Evolutionary conservation across 306 rosid species (phyloP).

Genomic region (Albizia julibrissin): DNA sequence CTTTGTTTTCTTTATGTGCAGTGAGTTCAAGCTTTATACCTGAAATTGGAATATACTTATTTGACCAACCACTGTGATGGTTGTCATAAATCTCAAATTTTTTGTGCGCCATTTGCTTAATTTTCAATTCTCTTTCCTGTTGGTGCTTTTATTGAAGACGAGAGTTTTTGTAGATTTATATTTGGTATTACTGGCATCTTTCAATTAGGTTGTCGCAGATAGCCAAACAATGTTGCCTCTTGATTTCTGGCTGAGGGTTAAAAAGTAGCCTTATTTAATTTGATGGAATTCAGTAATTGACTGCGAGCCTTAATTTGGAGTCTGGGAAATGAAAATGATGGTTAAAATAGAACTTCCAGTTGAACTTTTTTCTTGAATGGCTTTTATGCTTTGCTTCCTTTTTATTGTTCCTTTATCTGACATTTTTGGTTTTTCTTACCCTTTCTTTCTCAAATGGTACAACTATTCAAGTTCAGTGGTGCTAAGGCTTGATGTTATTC

Average conservation of each 20-base stretch:
- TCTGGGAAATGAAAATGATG: background rate
- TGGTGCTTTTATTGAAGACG: background rate
- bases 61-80: background rate
- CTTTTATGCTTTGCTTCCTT: background rate
- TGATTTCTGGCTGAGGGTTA: background rate
- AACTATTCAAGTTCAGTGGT: background rate
- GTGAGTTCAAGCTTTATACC: background rate
- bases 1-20: background rate
- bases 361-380: background rate
- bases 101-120: background rate
- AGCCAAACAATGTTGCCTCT: background rate
- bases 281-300: background rate
- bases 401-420: background rate
- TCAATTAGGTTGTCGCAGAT: background rate
- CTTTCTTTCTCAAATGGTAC: background rate
- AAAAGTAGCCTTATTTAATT: too few species aligned
- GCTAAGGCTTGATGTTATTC: slow-evolving; percentile 15
- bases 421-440: background rate
- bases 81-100: background rate
- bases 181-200: background rate
- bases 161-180: background rate
- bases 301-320: background rate
- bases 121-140: background rate
- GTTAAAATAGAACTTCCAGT: background rate
- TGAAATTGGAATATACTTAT: background rate